These are phyloP conservation scores for Trichophyton benhamiae DNA, from an alignment of 2,329 filamentous ascomycete species.

Conservation along the genomic window DNA sequence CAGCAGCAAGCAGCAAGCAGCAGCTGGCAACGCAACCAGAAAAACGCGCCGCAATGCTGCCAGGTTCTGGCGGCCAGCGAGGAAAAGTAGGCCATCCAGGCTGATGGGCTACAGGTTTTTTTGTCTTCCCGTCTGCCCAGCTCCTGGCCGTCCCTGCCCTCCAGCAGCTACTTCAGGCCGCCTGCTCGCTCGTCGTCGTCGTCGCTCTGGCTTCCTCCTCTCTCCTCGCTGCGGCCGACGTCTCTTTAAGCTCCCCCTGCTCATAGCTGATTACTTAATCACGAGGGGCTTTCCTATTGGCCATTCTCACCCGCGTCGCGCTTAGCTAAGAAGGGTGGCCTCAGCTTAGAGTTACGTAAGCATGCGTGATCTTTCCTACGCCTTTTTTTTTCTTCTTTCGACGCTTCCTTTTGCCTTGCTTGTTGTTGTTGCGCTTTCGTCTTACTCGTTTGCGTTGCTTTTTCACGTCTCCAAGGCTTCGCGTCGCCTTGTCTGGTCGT, in stretches of 20 bases:
- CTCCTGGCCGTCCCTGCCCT: neutral
- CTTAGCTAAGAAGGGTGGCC: neutral
- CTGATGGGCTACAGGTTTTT: neutral
- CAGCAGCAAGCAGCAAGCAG: no score
- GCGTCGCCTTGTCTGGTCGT: neutral
- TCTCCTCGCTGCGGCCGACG: neutral
- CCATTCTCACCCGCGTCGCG: neutral
- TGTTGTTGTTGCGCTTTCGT: neutral
- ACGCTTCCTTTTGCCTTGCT: neutral
- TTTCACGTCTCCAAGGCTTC: constrained; percentile 4
- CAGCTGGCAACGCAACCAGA: neutral
- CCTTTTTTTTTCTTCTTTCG: neutral
- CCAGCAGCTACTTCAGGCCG: neutral
- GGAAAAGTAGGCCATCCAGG: neutral
- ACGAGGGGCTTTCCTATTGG: neutral
- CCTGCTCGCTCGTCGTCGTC: neutral
- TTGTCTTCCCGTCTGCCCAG: neutral
- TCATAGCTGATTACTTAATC: neutral
- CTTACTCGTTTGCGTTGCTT: neutral
- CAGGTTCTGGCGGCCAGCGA: neutral
- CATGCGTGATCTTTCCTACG: neutral
- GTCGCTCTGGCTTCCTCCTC: neutral
- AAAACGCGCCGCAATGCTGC: neutral
- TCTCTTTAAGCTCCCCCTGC: neutral
- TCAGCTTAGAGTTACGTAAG: neutral